These are phyloP conservation scores for Zopfia rhizophila DNA, from an alignment of 2,329 filamentous ascomycete species.

Conservation along the genomic window DNA sequence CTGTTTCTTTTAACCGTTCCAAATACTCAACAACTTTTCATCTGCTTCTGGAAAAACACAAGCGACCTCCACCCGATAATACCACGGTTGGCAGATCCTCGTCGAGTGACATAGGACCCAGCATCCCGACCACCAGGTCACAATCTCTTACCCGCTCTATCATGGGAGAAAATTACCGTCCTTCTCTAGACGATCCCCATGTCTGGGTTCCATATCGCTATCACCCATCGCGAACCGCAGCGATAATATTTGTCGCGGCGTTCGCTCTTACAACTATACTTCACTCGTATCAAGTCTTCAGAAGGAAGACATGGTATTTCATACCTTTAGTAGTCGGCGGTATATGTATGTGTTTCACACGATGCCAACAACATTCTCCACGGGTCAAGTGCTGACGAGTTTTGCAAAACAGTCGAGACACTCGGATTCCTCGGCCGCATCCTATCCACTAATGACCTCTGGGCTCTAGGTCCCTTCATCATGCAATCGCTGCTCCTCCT, in stretches of 20 bases:
- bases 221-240: constrained; percentile 56
- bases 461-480: constrained; percentile 50
- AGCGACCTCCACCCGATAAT: too few species aligned
- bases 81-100: too few species aligned
- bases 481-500: constrained; percentile 53
- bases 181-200: constrained; percentile 21
- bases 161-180: constrained; percentile 5
- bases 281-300: constrained; percentile 56
- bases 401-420: constrained; percentile 53
- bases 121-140: too few species aligned
- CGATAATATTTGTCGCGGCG: constrained; percentile 58
- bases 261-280: constrained; percentile 55
- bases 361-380: too few species aligned
- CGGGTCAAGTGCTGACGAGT: too few species aligned
- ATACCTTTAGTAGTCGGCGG: constrained; percentile 62
- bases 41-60: too few species aligned
- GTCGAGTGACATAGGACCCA: too few species aligned
- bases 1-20: too few species aligned
- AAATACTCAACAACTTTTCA: too few species aligned
- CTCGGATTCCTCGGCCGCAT: constrained; percentile 62
- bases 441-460: constrained; percentile 43
- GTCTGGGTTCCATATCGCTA: constrained; percentile 47
- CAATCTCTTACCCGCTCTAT: too few species aligned
- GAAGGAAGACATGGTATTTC: constrained; percentile 61
- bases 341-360: constrained; percentile 55